Evolutionary conservation across 164 flowering plant species (phyloP), one percentile per base, ranked within the genome.

Genomic region (Amborella trichopoda): DNA sequence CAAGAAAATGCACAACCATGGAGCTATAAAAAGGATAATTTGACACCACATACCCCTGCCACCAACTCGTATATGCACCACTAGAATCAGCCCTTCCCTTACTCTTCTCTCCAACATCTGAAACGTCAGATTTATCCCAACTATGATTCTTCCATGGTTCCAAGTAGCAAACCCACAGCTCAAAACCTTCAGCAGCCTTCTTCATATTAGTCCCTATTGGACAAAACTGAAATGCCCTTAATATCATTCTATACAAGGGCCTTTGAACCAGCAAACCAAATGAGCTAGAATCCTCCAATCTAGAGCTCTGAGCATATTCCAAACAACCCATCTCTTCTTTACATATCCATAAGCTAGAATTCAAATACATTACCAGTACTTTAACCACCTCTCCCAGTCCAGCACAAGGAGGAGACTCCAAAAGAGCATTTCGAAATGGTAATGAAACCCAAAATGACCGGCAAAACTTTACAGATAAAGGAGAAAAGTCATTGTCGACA

Each of bases 401-500:
- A n/a, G 81, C 38, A 2, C 76, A 54, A 0, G 93, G 94, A 0
- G 85, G 90, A 6, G 67, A 60, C 56, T 78, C 87, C 9, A 76
- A 76, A 51, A 76, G 56, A 23, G 68, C 72, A 5, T 70, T 61
- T 20, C 71, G 63, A 6, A 73, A 64, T 1, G 78, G 75, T 52
- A 67, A 62, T 0, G 67, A 46, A 40, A 75, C 53, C 14, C 86
- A 84, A 58, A 63, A 67, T 0, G 78, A 72, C 55, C 70, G 74
- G 52, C 67, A 53, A 21, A 67, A 38, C 50, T 48, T 66, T 32
- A 65, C 59, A 1, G 83, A 56, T 23, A 82, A 23, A 0, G 97
- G 85, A 0, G 93, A 88, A 47, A 88, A 84, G 48, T 88, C 97
- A 67, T 75, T 84, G 40, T 81, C 94, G 10, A 80, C 77, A 55